These are phyloP conservation scores for Teratosphaeria epicoccoides DNA, from an alignment of 2,329 filamentous ascomycete species.

Conservation along the genomic window DNA sequence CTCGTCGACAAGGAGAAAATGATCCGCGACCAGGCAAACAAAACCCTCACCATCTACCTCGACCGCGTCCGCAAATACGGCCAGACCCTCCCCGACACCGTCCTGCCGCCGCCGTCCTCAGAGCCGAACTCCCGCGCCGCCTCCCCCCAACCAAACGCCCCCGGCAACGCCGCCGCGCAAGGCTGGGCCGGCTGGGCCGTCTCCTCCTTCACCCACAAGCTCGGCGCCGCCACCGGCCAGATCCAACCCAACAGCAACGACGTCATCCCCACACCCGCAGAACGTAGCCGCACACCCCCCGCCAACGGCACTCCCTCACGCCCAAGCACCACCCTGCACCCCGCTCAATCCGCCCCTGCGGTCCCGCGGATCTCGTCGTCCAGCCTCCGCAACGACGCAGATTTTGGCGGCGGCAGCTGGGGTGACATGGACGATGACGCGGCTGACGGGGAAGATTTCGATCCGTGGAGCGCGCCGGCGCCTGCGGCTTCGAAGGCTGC, in stretches of 20 bases:
- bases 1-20: conserved; percentile 93
- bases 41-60: conserved; percentile 78
- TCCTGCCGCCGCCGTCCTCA: conserved; percentile 53
- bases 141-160: conserved; percentile 52
- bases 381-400: conserved; percentile 33
- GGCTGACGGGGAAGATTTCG: conserved; percentile 37
- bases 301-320: conserved; percentile 23
- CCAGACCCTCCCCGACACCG: conserved; percentile 67
- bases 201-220: conserved; percentile 93
- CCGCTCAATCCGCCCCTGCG: conserved; percentile 17
- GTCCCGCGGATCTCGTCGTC: conserved; percentile 22
- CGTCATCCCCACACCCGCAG: conserved; percentile 33
- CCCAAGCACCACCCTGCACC: conserved; percentile 16
- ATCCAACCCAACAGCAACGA: conserved; percentile 55
- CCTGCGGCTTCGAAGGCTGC: conserved; percentile 10
- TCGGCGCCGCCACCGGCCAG: conserved; percentile 73
- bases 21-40: conserved; percentile 81
- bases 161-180: conserved; percentile 17
- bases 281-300: conserved; percentile 40
- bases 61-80: conserved; percentile 71
- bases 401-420: conserved; percentile 58
- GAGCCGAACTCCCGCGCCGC: conserved; percentile 55
- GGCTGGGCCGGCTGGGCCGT: conserved; percentile 97
- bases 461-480: conserved; percentile 34
- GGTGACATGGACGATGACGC: conserved; percentile 45